Evolutionary conservation across 2,329 filamentous ascomycete species (phyloP), one percentile per base, ranked within the genome.

Genomic region (Talaromyces sp.): DNA sequence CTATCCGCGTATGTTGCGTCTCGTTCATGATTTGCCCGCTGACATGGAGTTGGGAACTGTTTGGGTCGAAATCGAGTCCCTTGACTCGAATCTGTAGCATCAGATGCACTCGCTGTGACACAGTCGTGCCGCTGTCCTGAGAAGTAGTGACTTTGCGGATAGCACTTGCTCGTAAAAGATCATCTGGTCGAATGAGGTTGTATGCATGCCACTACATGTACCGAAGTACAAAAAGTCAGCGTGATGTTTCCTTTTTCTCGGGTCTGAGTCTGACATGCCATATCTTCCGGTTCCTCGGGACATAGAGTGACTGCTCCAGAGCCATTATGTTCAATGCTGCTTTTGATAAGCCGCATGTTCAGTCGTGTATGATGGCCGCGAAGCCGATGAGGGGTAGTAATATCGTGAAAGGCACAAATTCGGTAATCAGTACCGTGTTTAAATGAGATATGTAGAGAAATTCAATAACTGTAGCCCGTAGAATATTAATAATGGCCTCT

Each of bases 211-310:
- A 91, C 85, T 88, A 63, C 10, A 61, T 54, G 41, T 52, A 46
- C 19, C 12, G 38, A 21, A 26, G 46, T 43, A n/a, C n/a, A n/a
- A n/a, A n/a, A n/a, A 19, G 24, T 24, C 53, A 54, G 48, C 63
- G 48, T 66, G 64, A 55, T 48, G 52, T 31, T 21, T 50, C 9
- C 35, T 43, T 48, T 29, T 50, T 48, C 41, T 43, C n/a, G n/a
- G n/a, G n/a, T 31, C 27, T 26, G 51, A 52, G 26, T 17, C n/a
- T 5, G 14, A 57, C 41, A 24, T 77, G 87, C 85, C 88, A 91
- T 90, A 67, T 91, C 88, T 75, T 90, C 88, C 56, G 87, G 85
- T 72, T 90, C 88, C 73, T 90, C 87, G 2, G 88, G 88, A 62
- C 85, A 81, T 58, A 91, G 78, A 6, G 85, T 88, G 58, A 87